Evolutionary conservation across 2,329 filamentous ascomycete species (phyloP).

Genomic region (Penicillium sp.): DNA sequence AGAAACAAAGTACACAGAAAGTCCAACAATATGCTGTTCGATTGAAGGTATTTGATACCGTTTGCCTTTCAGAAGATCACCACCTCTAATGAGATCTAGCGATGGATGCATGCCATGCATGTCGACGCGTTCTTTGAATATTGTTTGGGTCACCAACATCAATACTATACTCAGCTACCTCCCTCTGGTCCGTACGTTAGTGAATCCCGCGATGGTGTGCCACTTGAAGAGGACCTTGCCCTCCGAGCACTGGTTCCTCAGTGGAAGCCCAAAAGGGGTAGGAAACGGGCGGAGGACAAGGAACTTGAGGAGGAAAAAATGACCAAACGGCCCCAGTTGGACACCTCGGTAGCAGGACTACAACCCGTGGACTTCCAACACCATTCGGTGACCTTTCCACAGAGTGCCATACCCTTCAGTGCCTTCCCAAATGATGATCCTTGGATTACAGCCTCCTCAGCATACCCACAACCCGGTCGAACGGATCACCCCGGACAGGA

Average conservation of each 20-base stretch:
- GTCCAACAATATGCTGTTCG: conserved; percentile 93
- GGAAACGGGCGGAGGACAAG: conserved; percentile 66
- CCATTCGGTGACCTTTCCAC: conserved; percentile 54
- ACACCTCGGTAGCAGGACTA: conserved; percentile 54
- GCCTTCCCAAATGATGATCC: conserved; percentile 59
- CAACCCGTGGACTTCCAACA: conserved; percentile 47
- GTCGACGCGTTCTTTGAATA: conserved; percentile 95
- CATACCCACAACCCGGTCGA: conserved; percentile 43
- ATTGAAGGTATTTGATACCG: conserved; percentile 68
- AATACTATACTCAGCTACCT: conserved; percentile 80
- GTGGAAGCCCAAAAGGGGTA: conserved; percentile 64
- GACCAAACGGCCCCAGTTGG: conserved; percentile 66
- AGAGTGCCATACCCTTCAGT: conserved; percentile 56
- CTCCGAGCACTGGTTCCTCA: conserved; percentile 82
- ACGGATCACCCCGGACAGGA: conserved; percentile 36
- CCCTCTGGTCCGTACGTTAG: conserved; percentile 65
- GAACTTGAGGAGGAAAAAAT: conserved; percentile 58
- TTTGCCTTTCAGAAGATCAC: not conserved
- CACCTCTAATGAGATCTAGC: conserved; percentile 51
- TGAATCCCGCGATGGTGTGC: conserved; percentile 76
- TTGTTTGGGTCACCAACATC: conserved; percentile 74
- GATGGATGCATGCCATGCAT: conserved; percentile 97
- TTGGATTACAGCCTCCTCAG: conserved; percentile 44
- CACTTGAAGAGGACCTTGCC: conserved; percentile 85
- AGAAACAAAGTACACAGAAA: conserved; percentile 88